phyloP scores from a whole-genome alignment of 2,329 filamentous ascomycete species.

The Colletotrichum plurivorum region DNA sequence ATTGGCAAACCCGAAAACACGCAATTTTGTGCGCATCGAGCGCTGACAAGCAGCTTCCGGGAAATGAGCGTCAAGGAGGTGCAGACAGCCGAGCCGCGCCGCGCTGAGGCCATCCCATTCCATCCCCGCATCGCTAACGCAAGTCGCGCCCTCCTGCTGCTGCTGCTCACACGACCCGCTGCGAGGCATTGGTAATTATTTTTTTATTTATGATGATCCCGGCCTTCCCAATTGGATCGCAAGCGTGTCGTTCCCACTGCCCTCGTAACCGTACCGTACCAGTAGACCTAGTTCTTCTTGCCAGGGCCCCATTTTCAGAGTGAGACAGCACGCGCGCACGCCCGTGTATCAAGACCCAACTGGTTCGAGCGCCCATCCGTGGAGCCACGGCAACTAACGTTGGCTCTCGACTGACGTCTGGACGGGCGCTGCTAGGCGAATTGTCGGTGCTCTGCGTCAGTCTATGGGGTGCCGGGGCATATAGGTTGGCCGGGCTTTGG shows the following conservation, averaged over 20 bases:
- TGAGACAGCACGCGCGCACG: slow-evolving; percentile 27
- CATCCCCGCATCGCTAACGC: slow-evolving; percentile 37
- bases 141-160: slow-evolving; percentile 29
- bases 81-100: slow-evolving; percentile 15
- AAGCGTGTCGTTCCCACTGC: slow-evolving; percentile 19
- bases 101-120: slow-evolving; percentile 21
- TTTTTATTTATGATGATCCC: slow-evolving; percentile 4
- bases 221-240: slow-evolving; percentile 34
- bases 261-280: background rate
- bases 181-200: slow-evolving; percentile 30
- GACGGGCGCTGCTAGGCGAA: too few species aligned
- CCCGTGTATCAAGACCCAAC: slow-evolving; percentile 28
- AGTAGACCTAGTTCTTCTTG: background rate
- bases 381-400: background rate
- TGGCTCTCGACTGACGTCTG: background rate
- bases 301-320: slow-evolving; percentile 34
- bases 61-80: slow-evolving; percentile 32
- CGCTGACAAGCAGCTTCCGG: slow-evolving; percentile 12
- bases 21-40: slow-evolving; percentile 5
- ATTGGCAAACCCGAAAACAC: background rate
- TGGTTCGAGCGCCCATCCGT: background rate
- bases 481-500: background rate
- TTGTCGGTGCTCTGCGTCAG: too few species aligned
- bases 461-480: too few species aligned
- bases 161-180: slow-evolving; percentile 34